Evolutionary conservation across 495 filamentous ascomycete genomes (phyloP).

Genomic region (Penicillium canescens): DNA sequence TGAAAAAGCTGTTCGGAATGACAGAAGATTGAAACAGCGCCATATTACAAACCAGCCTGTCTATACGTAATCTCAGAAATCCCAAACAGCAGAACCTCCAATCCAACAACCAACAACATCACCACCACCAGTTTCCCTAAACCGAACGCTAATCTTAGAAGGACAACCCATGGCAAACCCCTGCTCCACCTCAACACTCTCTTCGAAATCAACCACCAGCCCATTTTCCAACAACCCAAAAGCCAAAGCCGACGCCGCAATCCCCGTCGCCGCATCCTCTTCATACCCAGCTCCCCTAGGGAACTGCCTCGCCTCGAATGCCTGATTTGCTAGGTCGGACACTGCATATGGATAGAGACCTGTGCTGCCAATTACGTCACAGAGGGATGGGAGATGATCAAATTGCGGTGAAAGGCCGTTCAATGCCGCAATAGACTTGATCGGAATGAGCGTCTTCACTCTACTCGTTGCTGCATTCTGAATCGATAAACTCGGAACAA

Average conservation of each 20-base stretch:
- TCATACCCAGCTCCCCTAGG: slow-evolving; percentile 3
- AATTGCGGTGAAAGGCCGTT: not conserved
- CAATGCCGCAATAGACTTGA: not conserved
- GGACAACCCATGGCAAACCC: slow-evolving; percentile 4
- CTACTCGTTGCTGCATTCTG: slow-evolving; percentile 3
- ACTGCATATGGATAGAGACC: slow-evolving; percentile 14
- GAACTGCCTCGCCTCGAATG: slow-evolving; percentile 13
- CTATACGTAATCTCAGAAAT: not conserved
- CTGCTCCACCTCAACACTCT: slow-evolving; percentile 9
- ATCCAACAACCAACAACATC: slow-evolving; percentile 15
- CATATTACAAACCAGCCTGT: not conserved
- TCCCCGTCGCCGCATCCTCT: slow-evolving; percentile 14
- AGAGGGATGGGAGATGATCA: not conserved
- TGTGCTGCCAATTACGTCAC: slow-evolving; percentile 7
- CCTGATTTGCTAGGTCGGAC: not conserved
- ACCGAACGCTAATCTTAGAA: slow-evolving; percentile 6
- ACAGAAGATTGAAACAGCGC: no score
- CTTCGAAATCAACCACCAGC: not conserved
- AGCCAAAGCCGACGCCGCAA: slow-evolving; percentile 10
- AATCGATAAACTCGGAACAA: not conserved
- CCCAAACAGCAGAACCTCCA: not conserved
- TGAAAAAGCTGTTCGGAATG: no score
- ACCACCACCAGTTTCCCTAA: slow-evolving; percentile 1
- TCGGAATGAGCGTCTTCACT: slow-evolving; percentile 11
- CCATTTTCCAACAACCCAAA: slow-evolving; percentile 5